phyloP scores from a whole-genome alignment of 1,139 yeast genomes.

The Meyerozyma athensensis region DNA sequence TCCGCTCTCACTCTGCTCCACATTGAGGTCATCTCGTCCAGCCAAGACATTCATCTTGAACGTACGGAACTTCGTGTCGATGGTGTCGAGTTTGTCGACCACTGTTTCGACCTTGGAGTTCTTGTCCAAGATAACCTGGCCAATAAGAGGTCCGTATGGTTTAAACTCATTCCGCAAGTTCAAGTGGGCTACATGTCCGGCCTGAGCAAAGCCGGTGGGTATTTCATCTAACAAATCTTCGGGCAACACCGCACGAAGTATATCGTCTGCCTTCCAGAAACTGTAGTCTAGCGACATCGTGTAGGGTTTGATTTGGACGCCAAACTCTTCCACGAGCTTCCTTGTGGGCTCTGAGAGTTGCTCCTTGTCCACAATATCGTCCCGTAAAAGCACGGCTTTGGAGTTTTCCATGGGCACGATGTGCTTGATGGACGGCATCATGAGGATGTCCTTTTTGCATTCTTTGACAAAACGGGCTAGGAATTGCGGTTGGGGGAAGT shows the following conservation, averaged over 20 bases:
- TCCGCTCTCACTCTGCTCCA: slow-evolving; percentile 84
- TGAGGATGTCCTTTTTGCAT: slow-evolving; percentile 53
- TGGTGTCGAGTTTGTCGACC: slow-evolving; percentile 88
- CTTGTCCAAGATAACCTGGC: slow-evolving; percentile 87
- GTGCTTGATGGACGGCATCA: slow-evolving; percentile 61
- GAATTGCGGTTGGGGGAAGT: slow-evolving; percentile 61
- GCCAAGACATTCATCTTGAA: slow-evolving; percentile 93
- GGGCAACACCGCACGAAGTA: slow-evolving; percentile 73
- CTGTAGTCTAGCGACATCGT: slow-evolving; percentile 58
- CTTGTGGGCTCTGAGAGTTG: slow-evolving; percentile 41
- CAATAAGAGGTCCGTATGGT: slow-evolving; percentile 77
- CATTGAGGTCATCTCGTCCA: slow-evolving; percentile 68
- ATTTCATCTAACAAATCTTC: slow-evolving; percentile 62
- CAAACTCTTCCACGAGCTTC: slow-evolving; percentile 41
- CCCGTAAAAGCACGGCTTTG: slow-evolving; percentile 63
- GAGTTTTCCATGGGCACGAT: slow-evolving; percentile 47
- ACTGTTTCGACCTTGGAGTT: slow-evolving; percentile 77
- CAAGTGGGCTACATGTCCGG: slow-evolving; percentile 95
- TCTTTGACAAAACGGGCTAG: slow-evolving; percentile 52
- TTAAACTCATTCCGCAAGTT: slow-evolving; percentile 81
- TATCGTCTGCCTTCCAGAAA: slow-evolving; percentile 88
- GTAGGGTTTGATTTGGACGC: slow-evolving; percentile 49
- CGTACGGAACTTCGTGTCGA: slow-evolving; percentile 84
- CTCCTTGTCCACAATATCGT: slow-evolving; percentile 28
- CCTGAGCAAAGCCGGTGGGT: slow-evolving; percentile 89